Evolutionary conservation across 352 stramenopile species (phyloP), one percentile per base, ranked within the genome.

Genomic region (Pythium phragmiticola): DNA sequence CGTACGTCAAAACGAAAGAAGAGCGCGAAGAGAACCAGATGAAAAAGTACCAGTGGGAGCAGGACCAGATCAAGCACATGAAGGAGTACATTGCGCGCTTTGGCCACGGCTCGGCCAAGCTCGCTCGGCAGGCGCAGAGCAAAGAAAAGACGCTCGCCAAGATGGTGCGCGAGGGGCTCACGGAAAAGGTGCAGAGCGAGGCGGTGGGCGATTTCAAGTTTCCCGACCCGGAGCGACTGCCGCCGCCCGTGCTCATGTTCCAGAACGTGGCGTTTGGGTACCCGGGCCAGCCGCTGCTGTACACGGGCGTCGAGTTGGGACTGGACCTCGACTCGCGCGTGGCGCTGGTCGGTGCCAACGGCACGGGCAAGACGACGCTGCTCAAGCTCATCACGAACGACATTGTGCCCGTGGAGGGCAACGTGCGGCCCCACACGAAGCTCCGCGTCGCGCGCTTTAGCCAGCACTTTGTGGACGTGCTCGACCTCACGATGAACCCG

Each of bases 11-110:
- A 76, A 99, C 94, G 19, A 91, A 94, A 59, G 84, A 87, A 52
- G 96, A 99, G 66, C 96, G 98, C 74, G 96, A 99, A 70, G 95
- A 98, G 63, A 99, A 99, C 82, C 96, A 99, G 80, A 98, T 98
- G 92, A 98, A 99, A 74, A 88, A 93, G 65, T 99, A 98, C 79
- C 89, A 96, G 66, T 99, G 95, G 95, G 96, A 99, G 69, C 96
- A 99, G 76, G 88, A 97, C 23, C 93, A 98, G 78, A 98, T 99
- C 69, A 98, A 98, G 80, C 88, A 95, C 80, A 99, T 98, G 96
- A 99, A 99, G 81, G 95, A 99, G 70, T 99, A 99, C 82, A 98
- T 99, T 79, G 97, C 96, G 33, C 84, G 88, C n/a, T 99, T 99
- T 72, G 97, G 97, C 70, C 97, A 99, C 85, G 97, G 97, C 69